Base-by-base conservation (phyloP, 2,329 filamentous ascomycete genomes). In the Diaporthe helianthi region DNA sequence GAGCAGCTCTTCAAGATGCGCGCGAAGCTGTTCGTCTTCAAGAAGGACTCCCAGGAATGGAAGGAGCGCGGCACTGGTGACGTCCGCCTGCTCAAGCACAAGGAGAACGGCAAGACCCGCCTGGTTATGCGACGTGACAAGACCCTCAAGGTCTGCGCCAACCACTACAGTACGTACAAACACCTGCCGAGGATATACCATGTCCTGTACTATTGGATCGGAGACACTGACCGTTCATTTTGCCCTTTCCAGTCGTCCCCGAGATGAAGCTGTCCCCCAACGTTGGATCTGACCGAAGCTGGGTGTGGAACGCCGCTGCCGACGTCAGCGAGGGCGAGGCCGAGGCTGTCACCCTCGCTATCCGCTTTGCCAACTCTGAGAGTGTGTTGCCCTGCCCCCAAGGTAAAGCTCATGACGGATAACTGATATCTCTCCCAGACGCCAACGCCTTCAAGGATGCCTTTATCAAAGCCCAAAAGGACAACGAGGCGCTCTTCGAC, bases 131-230 rank as follows among this genome's bases (percentile, higher is more conserved):
- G 96, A 82, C 90, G 96, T 80, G 96, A 99, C 87, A 98, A 98
- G 93, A 99, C 96, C 72, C 90, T 98, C 85, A 99, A 99, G 89
- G 96, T 99, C 83, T 99, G 96, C 91, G 96, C 96, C 80, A 99
- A 99, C 87, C 96, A 99, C 88, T 99, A 99, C 84, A 91, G 94
- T 97, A 90, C 78, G 92, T 85, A 33, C 15, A 22, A 22, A 31
- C 17, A 36, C 61, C n/a, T 17, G n/a, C 38, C n/a, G 19, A 47
- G 38, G 31, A 13, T 4, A 7, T 15, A 8, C 10, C 5, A 29
- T 9, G 36, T 8, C 5, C 5, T 24, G 22, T 22, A 22, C 2
- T 22, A 8, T 10, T 17, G 33, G 3, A 17, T 1, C 26, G 31
- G 10, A 63, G 26, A 69, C 47, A 54, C 52, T 71, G 54, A 64